Base-by-base conservation (phyloP, 2,329 filamentous ascomycete genomes). In the Dichotomopilus funicola region DNA sequence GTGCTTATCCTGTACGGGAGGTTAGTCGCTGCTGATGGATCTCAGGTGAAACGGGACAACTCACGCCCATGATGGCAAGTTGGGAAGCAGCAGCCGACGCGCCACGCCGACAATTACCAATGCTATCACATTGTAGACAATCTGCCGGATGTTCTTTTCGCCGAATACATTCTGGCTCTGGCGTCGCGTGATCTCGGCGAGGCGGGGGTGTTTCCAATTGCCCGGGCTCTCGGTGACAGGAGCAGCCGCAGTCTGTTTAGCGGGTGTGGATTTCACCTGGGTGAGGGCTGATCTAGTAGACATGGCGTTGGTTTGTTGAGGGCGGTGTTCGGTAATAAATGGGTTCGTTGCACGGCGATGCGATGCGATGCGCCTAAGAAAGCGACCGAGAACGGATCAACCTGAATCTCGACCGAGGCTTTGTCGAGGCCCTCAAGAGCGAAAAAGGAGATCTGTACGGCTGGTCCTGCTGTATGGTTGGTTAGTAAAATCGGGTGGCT, bases 181-280 rank as follows among this genome's bases (percentile, higher is more conserved):
- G 51, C 94, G 85, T 60, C 81, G 81, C 12, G 88, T 84, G 68
- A 99, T 95, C 72, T 97, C 92, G 65, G 90, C 81, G 61, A 96
- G 79, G 60, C 87, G 85, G 37, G 94, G 94, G 70, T 99, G 94
- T 66, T 85, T 83, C 92, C 94, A 99, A 67, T 86, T 89, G 54
- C 92, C 91, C 6, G 89, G 81, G 64, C 79, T 83, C 52, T 83
- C 80, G 70, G 77, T 67, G 67, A 78, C 59, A 61, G 80, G 66
- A 62, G 73, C 6, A 11, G 54, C 66, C 62, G 73, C 34, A 2
- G 59, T 59, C 48, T 62, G 63, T 45, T 65, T 68, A 52, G 62
- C 52, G 1, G 65, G 66, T 2, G 65, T 66, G 45, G 53, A 49
- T 27, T 58, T 53, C 52, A 40, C 52, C 46, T 46, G 60, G 38